Conservation (phyloP, 2,329 filamentous ascomycete species). For the Colletotrichum truncatum region DNA sequence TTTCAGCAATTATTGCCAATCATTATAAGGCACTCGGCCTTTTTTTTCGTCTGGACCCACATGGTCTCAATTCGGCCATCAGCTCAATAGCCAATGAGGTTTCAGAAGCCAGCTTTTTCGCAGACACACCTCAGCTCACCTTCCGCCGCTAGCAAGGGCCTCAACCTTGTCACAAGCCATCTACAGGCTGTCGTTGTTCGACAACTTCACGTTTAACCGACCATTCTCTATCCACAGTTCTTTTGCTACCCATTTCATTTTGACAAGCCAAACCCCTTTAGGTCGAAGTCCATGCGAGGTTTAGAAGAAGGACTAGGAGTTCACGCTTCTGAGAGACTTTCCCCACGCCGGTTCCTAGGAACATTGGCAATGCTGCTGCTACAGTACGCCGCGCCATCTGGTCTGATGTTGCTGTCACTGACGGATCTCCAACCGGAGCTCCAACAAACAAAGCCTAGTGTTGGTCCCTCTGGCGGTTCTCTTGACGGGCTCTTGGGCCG, state of each 20-base stretch:
- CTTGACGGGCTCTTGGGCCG: constrained; percentile 7
- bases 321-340: constrained; percentile 18
- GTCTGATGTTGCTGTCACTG: constrained; percentile 28
- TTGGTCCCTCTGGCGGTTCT: constrained; percentile 16
- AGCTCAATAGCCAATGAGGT: constrained; percentile 40
- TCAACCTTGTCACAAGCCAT: constrained; percentile 38
- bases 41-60: constrained; percentile 16
- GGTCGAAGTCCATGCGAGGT: constrained; percentile 21
- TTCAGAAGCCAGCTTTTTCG: constrained; percentile 37
- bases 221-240: constrained; percentile 12
- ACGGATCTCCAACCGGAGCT: constrained; percentile 25
- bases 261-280: constrained; percentile 6
- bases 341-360: constrained; percentile 3
- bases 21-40: constrained; percentile 1
- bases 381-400: constrained; percentile 19
- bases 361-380: constrained; percentile 3
- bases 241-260: constrained; percentile 18
- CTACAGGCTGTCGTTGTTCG: constrained; percentile 42
- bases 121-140: constrained; percentile 45
- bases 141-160: constrained; percentile 37
- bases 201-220: constrained; percentile 39
- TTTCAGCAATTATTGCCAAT: constrained; percentile 30
- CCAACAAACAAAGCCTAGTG: constrained; percentile 5
- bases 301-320: constrained; percentile 3
- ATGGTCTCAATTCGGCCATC: constrained; percentile 27